These are phyloP conservation scores for Sclerotiophoma versabilis DNA, from an alignment of 2,329 filamentous ascomycete species.

Conservation along the genomic window DNA sequence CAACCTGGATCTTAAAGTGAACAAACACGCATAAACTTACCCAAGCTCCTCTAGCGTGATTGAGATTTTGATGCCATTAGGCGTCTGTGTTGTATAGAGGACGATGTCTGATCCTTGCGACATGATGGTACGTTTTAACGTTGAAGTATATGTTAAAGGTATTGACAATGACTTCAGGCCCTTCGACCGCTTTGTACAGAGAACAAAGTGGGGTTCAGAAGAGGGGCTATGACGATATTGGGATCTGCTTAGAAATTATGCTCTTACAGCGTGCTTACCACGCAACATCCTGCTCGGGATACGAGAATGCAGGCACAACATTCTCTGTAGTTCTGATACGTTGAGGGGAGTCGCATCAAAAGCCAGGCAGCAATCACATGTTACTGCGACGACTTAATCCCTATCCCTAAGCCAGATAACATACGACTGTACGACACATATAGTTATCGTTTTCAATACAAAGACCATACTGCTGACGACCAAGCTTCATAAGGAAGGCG, in stretches of 20 bases:
- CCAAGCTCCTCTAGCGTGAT: conserved; percentile 87
- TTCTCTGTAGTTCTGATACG: too few relatives aligned
- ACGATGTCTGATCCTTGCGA: conserved; percentile 67
- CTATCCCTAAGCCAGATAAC: too few relatives aligned
- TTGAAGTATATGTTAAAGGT: background rate
- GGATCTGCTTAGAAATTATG: conserved; percentile 35
- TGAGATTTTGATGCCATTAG: conserved; percentile 89
- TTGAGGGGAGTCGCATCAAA: too few relatives aligned
- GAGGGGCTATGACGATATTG: conserved; percentile 39
- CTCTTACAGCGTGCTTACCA: background rate
- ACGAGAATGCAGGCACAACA: background rate
- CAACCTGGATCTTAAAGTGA: background rate
- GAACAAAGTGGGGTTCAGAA: conserved; percentile 24
- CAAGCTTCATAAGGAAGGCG: background rate
- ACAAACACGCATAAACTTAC: conserved; percentile 25
- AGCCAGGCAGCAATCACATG: too few relatives aligned
- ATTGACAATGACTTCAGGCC: background rate
- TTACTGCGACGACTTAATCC: too few relatives aligned
- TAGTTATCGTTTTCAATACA: too few relatives aligned
- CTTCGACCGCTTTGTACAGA: conserved; percentile 10
- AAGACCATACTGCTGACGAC: too few relatives aligned
- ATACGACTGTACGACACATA: too few relatives aligned
- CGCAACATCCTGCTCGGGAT: background rate
- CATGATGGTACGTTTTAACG: conserved; percentile 14
- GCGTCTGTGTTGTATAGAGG: conserved; percentile 82